Conservation (phyloP, 2,329 filamentous ascomycete species). For the Monascus ruber region DNA sequence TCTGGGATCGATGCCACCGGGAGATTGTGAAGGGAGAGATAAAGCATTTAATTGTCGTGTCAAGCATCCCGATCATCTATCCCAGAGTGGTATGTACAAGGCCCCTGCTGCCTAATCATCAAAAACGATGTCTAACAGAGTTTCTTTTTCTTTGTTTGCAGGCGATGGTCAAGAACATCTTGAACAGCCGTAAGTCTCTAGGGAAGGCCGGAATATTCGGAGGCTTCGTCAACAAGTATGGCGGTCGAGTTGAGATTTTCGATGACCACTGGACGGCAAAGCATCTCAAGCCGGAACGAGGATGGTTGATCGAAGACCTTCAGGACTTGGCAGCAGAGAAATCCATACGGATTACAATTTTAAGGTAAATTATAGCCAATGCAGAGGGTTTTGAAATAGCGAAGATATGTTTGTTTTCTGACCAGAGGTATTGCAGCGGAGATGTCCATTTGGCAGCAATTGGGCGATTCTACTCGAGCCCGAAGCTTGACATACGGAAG, state of each 20-base stretch:
- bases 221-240: slow-evolving; percentile 72
- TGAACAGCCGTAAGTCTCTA: slow-evolving; percentile 81
- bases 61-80: slow-evolving; percentile 76
- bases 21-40: slow-evolving; percentile 77
- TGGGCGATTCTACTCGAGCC: slow-evolving; percentile 90
- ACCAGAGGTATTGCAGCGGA: slow-evolving; percentile 43
- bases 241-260: slow-evolving; percentile 81
- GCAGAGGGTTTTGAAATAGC: slow-evolving; percentile 1
- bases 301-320: slow-evolving; percentile 75
- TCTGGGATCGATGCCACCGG: slow-evolving; percentile 73
- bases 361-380: slow-evolving; percentile 43
- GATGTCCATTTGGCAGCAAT: slow-evolving; percentile 89
- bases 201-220: slow-evolving; percentile 72
- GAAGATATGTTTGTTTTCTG: slow-evolving; percentile 1
- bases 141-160: slow-evolving; percentile 31
- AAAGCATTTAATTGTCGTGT: slow-evolving; percentile 77
- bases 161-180: slow-evolving; percentile 54
- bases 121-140: slow-evolving; percentile 24
- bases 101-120: too few species aligned
- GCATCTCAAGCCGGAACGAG: slow-evolving; percentile 83
- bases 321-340: slow-evolving; percentile 91
- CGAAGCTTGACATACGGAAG: slow-evolving; percentile 69
- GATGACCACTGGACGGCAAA: slow-evolving; percentile 98
- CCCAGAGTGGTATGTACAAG: slow-evolving; percentile 54
- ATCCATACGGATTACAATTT: slow-evolving; percentile 79